Conservation (phyloP, 805 yeast genomes). For the Blastobotrys attinorum region DNA sequence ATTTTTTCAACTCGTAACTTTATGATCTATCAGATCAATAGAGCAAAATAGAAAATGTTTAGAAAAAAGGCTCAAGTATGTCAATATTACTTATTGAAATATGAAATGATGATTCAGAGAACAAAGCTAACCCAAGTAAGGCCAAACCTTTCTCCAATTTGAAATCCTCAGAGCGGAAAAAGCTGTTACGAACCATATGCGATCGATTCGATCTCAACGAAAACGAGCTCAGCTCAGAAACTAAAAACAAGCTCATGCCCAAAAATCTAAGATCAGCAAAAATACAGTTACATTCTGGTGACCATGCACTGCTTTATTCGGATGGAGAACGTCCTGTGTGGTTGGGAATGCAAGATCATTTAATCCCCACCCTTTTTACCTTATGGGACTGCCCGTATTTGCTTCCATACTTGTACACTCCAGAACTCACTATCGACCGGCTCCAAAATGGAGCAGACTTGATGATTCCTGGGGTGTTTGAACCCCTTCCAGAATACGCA, state of each 20-base stretch:
- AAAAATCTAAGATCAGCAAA: conserved; percentile 53
- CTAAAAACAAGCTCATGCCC: conserved; percentile 40
- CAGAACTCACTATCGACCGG: conserved; percentile 61
- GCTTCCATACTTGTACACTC: conserved; percentile 64
- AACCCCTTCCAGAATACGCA: conserved; percentile 46
- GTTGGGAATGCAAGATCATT: conserved; percentile 38
- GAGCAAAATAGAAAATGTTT: conserved; percentile 1
- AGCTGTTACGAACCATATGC: conserved; percentile 39
- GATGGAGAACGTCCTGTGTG: conserved; percentile 57
- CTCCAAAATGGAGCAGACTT: conserved; percentile 67
- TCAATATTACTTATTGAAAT: background rate
- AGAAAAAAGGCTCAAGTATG: conserved; percentile 2
- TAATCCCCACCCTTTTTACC: conserved; percentile 61
- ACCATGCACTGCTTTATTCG: conserved; percentile 55
- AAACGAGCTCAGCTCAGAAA: conserved; percentile 34
- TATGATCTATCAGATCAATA: background rate
- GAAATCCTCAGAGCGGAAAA: conserved; percentile 72
- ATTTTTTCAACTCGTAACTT: too few relatives aligned
- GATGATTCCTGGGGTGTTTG: conserved; percentile 39
- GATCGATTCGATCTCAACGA: conserved; percentile 27
- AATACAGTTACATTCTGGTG: conserved; percentile 44
- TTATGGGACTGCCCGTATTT: conserved; percentile 62
- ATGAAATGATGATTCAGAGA: background rate
- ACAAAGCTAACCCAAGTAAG: background rate
- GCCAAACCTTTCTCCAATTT: conserved; percentile 71